phyloP scores from a whole-genome alignment of 2,329 filamentous ascomycete genomes.

The Tolypocladium sp. region DNA sequence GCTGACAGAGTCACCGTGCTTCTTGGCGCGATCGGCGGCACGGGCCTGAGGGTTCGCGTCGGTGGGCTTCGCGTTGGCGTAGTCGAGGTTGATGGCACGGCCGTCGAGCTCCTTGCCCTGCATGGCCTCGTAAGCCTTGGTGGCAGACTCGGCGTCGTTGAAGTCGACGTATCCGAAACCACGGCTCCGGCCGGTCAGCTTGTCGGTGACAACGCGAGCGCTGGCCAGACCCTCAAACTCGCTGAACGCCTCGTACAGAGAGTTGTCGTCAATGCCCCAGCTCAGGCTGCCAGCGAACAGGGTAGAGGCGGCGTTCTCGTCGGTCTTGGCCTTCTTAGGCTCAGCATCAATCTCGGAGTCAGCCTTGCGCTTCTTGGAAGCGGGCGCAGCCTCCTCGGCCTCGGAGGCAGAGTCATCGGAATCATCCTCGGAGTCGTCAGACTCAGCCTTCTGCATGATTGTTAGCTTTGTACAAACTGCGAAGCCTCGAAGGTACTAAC shows the following conservation, averaged over 20 bases:
- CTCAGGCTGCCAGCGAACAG: constrained; percentile 86
- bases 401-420: constrained; percentile 22
- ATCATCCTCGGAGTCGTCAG: constrained; percentile 21
- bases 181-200: constrained; percentile 72
- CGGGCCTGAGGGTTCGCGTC: constrained; percentile 43
- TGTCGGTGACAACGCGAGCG: constrained; percentile 77
- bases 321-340: constrained; percentile 61
- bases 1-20: constrained; percentile 72
- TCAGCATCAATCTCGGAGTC: constrained; percentile 40
- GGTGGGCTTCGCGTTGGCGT: constrained; percentile 57
- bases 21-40: constrained; percentile 53
- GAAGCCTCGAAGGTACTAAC: constrained; percentile 11
- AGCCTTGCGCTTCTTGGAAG: constrained; percentile 39
- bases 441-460: neutral
- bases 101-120: constrained; percentile 66
- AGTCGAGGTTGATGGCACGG: constrained; percentile 70
- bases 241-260: constrained; percentile 74
- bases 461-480: neutral
- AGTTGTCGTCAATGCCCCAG: constrained; percentile 83
- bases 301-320: constrained; percentile 39
- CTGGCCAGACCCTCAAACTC: constrained; percentile 62
- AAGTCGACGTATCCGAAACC: constrained; percentile 95
- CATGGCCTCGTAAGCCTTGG: constrained; percentile 66
- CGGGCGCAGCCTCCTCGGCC: constrained; percentile 26
- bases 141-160: constrained; percentile 54